Evolutionary conservation across 192 early-diverging fungal genomes (phyloP), one percentile per base, ranked within the genome.

Genomic region (Coemansia aciculifera): DNA sequence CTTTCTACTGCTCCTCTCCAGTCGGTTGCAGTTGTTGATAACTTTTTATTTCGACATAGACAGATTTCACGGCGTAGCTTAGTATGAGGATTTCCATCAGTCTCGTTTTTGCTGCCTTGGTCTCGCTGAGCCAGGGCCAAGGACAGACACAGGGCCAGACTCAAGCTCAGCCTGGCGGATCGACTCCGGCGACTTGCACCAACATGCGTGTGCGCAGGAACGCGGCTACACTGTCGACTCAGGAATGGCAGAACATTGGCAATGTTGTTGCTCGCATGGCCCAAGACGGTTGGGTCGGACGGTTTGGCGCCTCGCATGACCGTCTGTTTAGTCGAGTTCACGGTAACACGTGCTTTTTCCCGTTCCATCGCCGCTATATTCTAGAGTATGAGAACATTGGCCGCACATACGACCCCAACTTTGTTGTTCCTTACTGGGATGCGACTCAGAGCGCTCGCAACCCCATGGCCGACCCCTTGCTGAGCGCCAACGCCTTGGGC

Each of bases 391-490:
- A 85, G 29, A 75, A 74, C 42, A 62, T 74, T 38, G 69, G 73
- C 13, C 75, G 74, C 52, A 61, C 2, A 8, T 81, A 81, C 51
- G 69, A 81, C 63, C 71, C 79, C 37, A 72, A 63, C 67, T 75
- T 81, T 73, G 69, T 70, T 21, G 63, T 81, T 5, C 84, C 84
- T 4, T 85, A 85, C 69, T 85, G 79, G 79, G 84, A 85, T 44
- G 75, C 69, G 3, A 76, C 84, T 24, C 39, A 77, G 73, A 74
- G 70, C 69, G 77, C 63, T 66, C 72, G 75, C 63, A 61, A 67
- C 36, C 79, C 84, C 3, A 67, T 71, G 2, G 49, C 37, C 13
- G 73, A 74, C 44, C 72, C 70, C 1, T 27, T 85, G 31, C 66
- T 85, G 48, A 66, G 67, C 13, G 17, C 74, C 4, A 59, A 36